Evolutionary conservation across 1,284 basidiomycete species (phyloP).

Genomic region (Ustilago trichophora): DNA sequence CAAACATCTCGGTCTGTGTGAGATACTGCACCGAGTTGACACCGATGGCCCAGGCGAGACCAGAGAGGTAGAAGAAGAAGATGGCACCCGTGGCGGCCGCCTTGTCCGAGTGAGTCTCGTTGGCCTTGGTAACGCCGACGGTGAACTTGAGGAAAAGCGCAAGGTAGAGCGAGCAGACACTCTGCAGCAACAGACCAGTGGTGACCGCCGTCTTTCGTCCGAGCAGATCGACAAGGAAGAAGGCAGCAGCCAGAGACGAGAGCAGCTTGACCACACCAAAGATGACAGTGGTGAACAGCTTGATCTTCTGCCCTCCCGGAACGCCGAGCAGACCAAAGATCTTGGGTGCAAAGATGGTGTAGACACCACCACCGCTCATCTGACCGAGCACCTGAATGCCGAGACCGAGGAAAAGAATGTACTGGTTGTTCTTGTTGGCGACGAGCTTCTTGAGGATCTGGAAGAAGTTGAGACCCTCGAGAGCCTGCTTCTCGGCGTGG

Average conservation of each 20-base stretch:
- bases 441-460: conserved; percentile 43
- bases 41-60: conserved; percentile 50
- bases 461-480: conserved; percentile 31
- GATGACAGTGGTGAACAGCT: conserved; percentile 47
- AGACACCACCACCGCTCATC: conserved; percentile 47
- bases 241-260: conserved; percentile 45
- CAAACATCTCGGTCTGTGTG: conserved; percentile 45
- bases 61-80: conserved; percentile 50
- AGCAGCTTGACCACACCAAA: conserved; percentile 56
- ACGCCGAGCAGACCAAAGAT: conserved; percentile 48
- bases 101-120: conserved; percentile 42
- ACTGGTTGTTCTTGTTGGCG: conserved; percentile 44
- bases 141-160: conserved; percentile 47
- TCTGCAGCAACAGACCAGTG: conserved; percentile 40
- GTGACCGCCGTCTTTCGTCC: conserved; percentile 49
- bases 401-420: conserved; percentile 44
- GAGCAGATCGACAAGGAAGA: conserved; percentile 53
- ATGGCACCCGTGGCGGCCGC: conserved; percentile 42
- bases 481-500: conserved; percentile 29
- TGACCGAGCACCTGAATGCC: conserved; percentile 56
- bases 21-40: conserved; percentile 56
- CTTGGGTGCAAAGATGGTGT: conserved; percentile 49
- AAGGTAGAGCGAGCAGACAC: conserved; percentile 42
- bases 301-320: conserved; percentile 35
- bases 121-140: conserved; percentile 27